These are phyloP conservation scores for Trichoderma parareesei DNA, from an alignment of 495 filamentous ascomycete genomes.

Conservation along the genomic window DNA sequence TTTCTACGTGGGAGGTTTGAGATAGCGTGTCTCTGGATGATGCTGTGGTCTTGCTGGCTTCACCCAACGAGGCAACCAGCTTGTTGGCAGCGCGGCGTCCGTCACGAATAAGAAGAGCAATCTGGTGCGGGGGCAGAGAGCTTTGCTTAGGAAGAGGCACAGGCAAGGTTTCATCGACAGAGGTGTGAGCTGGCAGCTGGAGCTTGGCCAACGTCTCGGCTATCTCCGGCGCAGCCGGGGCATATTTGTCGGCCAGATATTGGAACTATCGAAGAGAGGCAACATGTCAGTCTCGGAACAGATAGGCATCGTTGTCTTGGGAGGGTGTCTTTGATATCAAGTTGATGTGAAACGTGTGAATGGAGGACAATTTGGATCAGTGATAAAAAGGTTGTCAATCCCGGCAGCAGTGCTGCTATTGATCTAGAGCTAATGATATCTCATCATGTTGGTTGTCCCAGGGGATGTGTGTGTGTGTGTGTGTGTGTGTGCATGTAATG, in stretches of 20 bases:
- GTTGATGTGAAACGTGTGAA: slow-evolving; percentile 13
- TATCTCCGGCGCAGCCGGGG: slow-evolving; percentile 42
- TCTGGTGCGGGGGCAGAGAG: slow-evolving; percentile 40
- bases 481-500: neutral
- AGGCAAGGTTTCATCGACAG: slow-evolving; percentile 33
- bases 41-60: slow-evolving; percentile 28
- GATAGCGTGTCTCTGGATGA: slow-evolving; percentile 32
- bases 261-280: slow-evolving; percentile 34
- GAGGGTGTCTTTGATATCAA: neutral
- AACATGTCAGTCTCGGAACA: slow-evolving; percentile 3
- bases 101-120: slow-evolving; percentile 46
- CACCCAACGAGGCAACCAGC: slow-evolving; percentile 35
- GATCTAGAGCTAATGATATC: slow-evolving; percentile 64
- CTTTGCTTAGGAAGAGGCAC: slow-evolving; percentile 42
- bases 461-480: neutral
- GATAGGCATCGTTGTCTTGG: slow-evolving; percentile 16
- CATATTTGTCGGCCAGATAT: slow-evolving; percentile 50
- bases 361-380: slow-evolving; percentile 23
- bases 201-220: slow-evolving; percentile 46
- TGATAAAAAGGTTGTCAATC: slow-evolving; percentile 42
- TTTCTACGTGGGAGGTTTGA: slow-evolving; percentile 33
- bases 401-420: slow-evolving; percentile 44
- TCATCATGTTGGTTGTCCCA: slow-evolving; percentile 44
- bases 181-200: slow-evolving; percentile 43
- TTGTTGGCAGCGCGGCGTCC: slow-evolving; percentile 39